phyloP scores from a whole-genome alignment of 306 rosid genomes.

The Potentilla sterilis region DNA sequence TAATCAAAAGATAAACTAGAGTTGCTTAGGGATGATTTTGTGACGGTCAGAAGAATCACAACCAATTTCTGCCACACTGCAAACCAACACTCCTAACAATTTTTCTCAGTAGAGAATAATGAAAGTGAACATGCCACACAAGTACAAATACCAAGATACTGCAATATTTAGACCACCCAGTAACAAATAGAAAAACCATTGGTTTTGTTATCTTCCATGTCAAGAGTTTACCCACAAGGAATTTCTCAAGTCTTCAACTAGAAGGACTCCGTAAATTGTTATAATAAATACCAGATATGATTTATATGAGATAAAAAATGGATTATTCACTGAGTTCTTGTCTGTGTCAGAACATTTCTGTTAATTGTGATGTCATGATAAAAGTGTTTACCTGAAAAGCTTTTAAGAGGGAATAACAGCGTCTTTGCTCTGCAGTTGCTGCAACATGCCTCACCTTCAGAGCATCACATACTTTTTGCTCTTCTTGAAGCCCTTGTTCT shows the following conservation, averaged over 20 bases:
- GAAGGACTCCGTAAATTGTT: not conserved
- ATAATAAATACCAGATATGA: not conserved
- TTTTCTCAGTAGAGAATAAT: not conserved
- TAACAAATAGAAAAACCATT: not conserved
- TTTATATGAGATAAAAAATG: not conserved
- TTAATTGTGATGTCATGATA: constrained; percentile 4
- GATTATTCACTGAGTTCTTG: not conserved
- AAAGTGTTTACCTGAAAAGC: constrained; percentile 64
- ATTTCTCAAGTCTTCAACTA: not conserved
- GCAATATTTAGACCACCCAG: not conserved
- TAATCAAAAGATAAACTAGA: constrained; percentile 14
- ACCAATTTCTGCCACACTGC: constrained; percentile 12
- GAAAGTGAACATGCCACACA: not conserved
- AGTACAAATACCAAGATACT: not conserved
- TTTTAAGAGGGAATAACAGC: constrained; percentile 62
- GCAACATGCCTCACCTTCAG: constrained; percentile 57
- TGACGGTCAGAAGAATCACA: not conserved
- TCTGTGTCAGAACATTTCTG: not conserved
- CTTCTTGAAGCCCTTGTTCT: constrained; percentile 55
- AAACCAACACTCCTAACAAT: not conserved
- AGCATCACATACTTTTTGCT: constrained; percentile 52
- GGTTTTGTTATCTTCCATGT: not conserved
- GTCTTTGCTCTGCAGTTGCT: constrained; percentile 61
- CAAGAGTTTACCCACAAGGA: not conserved
- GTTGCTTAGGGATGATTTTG: constrained; percentile 11